A percentile compares a stretch with the other conserved stretches of the same genome.
Evolutionary conservation across 2,329 filamentous ascomycete species (phyloP).

Genomic region (Cercospora sojina): DNA sequence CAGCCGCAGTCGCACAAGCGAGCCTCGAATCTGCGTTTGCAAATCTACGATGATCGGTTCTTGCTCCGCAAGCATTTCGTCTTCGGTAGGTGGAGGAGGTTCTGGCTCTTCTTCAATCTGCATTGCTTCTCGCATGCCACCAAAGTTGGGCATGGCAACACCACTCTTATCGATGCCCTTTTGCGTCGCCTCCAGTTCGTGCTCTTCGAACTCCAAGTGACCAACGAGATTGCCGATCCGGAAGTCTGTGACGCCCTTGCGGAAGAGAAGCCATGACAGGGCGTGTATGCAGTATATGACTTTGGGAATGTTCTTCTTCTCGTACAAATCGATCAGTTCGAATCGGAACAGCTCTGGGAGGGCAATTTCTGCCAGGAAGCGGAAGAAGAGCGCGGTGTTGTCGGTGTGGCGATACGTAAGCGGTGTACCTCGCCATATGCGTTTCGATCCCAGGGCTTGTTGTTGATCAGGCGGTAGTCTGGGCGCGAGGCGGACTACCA

Average conservation of each 20-base stretch:
- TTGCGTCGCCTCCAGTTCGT: slow-evolving; percentile 94
- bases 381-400: slow-evolving; percentile 96
- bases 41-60: slow-evolving; percentile 72
- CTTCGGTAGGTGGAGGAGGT: slow-evolving; percentile 77
- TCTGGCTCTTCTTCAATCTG: slow-evolving; percentile 78
- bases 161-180: slow-evolving; percentile 96
- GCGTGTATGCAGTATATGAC: slow-evolving; percentile 99
- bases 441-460: slow-evolving; percentile 40
- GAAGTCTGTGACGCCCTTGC: slow-evolving; percentile 92
- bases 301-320: slow-evolving; percentile 99
- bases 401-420: slow-evolving; percentile 95
- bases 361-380: slow-evolving; percentile 86
- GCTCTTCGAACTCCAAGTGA: slow-evolving; percentile 94
- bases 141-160: slow-evolving; percentile 94
- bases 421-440: slow-evolving; percentile 81
- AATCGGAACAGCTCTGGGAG: slow-evolving; percentile 95
- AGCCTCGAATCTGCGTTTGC: slow-evolving; percentile 82
- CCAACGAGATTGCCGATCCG: slow-evolving; percentile 95
- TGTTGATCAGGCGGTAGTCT: slow-evolving; percentile 57
- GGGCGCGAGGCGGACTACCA: slow-evolving; percentile 85
- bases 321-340: slow-evolving; percentile 94
- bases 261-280: slow-evolving; percentile 92
- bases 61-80: slow-evolving; percentile 78
- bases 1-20: slow-evolving; percentile 71
- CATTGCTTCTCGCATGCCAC: slow-evolving; percentile 95